Percentiles rank a stretch among this genome's conserved stretches.
phyloP scores from a whole-genome alignment of 1,284 basidiomycete species.

The Laetiporus sulphureus region DNA sequence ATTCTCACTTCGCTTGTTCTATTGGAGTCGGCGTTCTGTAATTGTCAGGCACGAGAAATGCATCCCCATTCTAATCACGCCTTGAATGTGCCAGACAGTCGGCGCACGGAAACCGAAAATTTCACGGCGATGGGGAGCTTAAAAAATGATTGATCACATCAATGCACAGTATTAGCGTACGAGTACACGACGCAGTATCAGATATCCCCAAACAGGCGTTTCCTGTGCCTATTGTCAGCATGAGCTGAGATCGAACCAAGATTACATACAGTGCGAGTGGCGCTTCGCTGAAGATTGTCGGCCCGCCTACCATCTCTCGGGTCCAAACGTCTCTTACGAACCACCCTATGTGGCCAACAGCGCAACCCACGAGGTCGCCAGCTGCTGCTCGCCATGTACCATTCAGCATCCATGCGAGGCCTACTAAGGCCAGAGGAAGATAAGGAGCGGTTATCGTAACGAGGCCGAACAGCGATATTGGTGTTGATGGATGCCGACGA shows the following conservation, averaged over 20 bases:
- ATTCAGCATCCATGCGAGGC: conserved; percentile 85
- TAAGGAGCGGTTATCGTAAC: conserved; percentile 95
- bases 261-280: conserved; percentile 76
- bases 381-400: conserved; percentile 83
- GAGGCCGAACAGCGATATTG: conserved; percentile 93
- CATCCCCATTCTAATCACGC: too few species aligned
- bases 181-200: background rate
- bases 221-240: conserved; percentile 32
- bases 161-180: background rate
- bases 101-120: too few species aligned
- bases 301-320: conserved; percentile 80
- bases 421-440: conserved; percentile 85
- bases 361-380: conserved; percentile 82
- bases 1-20: too few species aligned
- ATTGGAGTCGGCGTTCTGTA: too few species aligned
- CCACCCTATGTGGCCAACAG: conserved; percentile 88
- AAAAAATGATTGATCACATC: too few species aligned
- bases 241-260: too few species aligned
- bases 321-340: conserved; percentile 95
- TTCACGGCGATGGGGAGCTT: too few species aligned
- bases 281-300: conserved; percentile 70
- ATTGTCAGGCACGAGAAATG: too few species aligned
- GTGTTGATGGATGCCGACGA: conserved; percentile 85
- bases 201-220: conserved; percentile 56
- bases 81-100: too few species aligned